Evolutionary conservation across 176 grass and related monocot species (phyloP).

Genomic region (Ensete ventricosum): DNA sequence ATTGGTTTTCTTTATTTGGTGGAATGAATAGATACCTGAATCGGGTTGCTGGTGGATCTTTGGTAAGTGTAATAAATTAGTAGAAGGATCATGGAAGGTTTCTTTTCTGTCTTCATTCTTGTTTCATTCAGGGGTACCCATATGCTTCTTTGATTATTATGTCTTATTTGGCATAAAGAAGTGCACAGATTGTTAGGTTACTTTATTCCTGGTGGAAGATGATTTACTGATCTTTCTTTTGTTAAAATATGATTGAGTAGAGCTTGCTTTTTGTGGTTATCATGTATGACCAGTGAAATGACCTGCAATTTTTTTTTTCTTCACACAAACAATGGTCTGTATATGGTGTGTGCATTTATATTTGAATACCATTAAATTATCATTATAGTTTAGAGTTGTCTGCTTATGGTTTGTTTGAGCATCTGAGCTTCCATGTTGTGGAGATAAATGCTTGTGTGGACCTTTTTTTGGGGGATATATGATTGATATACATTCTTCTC

Average conservation of each 20-base stretch:
- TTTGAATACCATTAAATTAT: not conserved
- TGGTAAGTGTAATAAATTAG: not conserved
- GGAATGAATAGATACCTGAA: too few relatives aligned
- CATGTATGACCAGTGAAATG: not conserved
- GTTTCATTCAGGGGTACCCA: not conserved
- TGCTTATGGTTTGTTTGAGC: too few relatives aligned
- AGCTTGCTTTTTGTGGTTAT: not conserved
- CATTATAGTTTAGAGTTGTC: too few relatives aligned
- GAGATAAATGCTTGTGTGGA: too few relatives aligned
- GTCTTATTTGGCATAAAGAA: not conserved
- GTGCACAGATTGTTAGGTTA: not conserved
- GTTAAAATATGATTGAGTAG: not conserved
- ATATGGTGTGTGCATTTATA: not conserved
- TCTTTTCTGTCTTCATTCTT: not conserved
- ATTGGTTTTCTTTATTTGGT: too few relatives aligned
- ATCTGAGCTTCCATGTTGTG: too few relatives aligned
- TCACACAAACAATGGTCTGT: not conserved
- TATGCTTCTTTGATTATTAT: not conserved
- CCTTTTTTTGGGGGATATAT: too few relatives aligned
- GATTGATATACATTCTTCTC: too few relatives aligned
- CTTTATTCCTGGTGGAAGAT: too few relatives aligned
- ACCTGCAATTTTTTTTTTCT: not conserved
- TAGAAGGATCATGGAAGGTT: not conserved
- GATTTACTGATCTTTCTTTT: not conserved
- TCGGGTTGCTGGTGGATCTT: not conserved